Evolutionary conservation across 2,329 filamentous ascomycete genomes (phyloP).

Genomic region (Leptosphaerulina australis): DNA sequence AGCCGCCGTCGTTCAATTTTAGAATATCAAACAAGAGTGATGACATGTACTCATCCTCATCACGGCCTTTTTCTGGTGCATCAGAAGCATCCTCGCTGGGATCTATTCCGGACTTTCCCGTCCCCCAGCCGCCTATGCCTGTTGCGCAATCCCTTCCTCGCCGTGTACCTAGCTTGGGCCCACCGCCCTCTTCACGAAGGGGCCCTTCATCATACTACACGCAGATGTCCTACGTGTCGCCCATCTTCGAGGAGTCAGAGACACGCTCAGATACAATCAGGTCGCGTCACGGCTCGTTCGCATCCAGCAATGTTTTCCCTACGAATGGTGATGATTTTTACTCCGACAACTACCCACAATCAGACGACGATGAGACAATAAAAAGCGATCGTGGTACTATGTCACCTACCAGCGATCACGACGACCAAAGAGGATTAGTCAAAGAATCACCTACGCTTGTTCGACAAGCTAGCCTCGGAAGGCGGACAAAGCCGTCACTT

Average conservation of each 20-base stretch:
- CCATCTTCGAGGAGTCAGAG: constrained; percentile 57
- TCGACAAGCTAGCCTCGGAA: constrained; percentile 56
- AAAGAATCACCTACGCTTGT: constrained; percentile 37
- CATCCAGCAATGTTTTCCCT: constrained; percentile 58
- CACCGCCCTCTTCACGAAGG: constrained; percentile 56
- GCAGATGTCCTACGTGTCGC: constrained; percentile 55
- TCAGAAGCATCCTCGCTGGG: constrained; percentile 50
- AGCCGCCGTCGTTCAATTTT: constrained; percentile 31
- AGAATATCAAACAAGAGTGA: constrained; percentile 40
- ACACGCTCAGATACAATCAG: constrained; percentile 51
- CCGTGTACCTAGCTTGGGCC: constrained; percentile 52
- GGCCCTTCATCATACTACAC: constrained; percentile 58
- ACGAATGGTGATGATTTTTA: constrained; percentile 51
- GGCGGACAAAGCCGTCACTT: constrained; percentile 55
- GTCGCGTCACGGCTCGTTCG: constrained; percentile 52
- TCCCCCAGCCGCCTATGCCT: constrained; percentile 44
- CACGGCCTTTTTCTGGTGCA: constrained; percentile 47
- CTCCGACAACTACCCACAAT: constrained; percentile 41
- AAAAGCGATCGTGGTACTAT: constrained; percentile 39
- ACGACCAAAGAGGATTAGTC: constrained; percentile 49
- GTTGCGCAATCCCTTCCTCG: constrained; percentile 44
- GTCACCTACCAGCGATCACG: constrained; percentile 41
- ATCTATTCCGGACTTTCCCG: constrained; percentile 51
- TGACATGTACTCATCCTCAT: constrained; percentile 42
- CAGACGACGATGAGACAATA: constrained; percentile 49